Base-by-base conservation (phyloP, 2,329 filamentous ascomycete genomes). In the Fusarium sp. region DNA sequence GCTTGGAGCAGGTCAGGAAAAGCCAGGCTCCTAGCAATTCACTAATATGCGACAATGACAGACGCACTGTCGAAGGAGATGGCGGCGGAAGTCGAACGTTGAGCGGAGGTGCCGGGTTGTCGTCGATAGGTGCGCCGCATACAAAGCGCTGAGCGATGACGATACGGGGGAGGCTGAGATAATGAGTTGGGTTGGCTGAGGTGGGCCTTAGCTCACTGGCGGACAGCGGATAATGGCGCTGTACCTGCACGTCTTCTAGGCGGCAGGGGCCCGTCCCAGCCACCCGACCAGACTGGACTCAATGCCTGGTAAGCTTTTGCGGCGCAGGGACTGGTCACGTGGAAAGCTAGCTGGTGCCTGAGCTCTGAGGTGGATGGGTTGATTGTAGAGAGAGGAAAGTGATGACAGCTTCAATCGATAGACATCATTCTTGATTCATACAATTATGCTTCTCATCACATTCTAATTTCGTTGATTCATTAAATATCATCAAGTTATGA, bases 131-230 rank as follows among this genome's bases (percentile, higher is more conserved):
- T 72, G 69, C 71, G 72, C 70, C 71, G 65, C 67, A 68, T 66
- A 65, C 67, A 68, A 73, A 65, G 68, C 69, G 72, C 70, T 64
- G 73, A 63, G 65, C 72, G 70, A 74, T 74, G 74, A 76, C 71
- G 73, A 75, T 75, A 70, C 70, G 69, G 72, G 71, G 69, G 71
- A 74, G 74, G 74, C 73, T 76, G 73, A 76, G 74, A 73, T 72
- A 68, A 75, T 71, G 63, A 64, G 69, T 72, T 71, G 64, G 62
- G 61, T 67, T 71, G 66, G 59, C 71, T 70, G 62, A 64, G 61
- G 70, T 71, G 66, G 59, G 52, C 56, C 64, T 58, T 57, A 71
- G 62, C 57, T 66, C 57, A 50, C 54, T 57, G 28, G 49, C 47
- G 33, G 60, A 63, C 72, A 73, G 62, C 49, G 55, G 63, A 68